Base-by-base conservation (phyloP, 257 asterid species). In the Verbena officinalis region DNA sequence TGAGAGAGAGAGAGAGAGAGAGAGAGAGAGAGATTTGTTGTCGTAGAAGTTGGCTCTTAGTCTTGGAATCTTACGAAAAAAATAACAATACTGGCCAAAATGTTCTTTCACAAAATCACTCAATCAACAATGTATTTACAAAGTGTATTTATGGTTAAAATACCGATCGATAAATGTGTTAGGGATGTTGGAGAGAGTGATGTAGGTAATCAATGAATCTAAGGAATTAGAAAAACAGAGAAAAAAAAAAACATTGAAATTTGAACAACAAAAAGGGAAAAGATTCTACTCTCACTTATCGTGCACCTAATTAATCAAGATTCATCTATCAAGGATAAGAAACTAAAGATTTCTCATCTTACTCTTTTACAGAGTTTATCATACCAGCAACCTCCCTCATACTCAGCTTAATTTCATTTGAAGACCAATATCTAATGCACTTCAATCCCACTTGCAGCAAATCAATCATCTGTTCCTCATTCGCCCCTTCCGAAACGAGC, bases 391-490 rank as follows among this genome's bases (percentile, higher is more conserved):
- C 83, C 45, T 87, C 84, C 50, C 67, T 62, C 69, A 85, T 54
- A 43, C 33, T 77, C 21, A 89, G 88, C 82, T 90, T 80, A 42
- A 62, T 83, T 30, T 68, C 77, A 38, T 75, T 39, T 3, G 81
- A 73, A 7, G 73, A 44, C 71, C 75, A 27, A 27, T 27, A n/a
- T n/a, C n/a, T 65, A 30, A 80, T 77, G 78, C 95, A 90, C 61
- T 72, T 87, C 16, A 90, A 40, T 23, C 94, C 97, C 12, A 83
- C 78, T 57, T 84, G 94, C 72, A 90, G 77, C 82, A 90, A 65
- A 49, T 43, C 56, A 24, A 83, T 80, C 97, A 90, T 83, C 54
- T 74, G 77, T 48, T 81, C 91, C 77, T 87, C 95, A 59, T 76
- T 80, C 27, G 83, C 80, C 21, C 90, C 88, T 24, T 78, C 86